Base-by-base conservation (phyloP, 192 early-diverging fungal genomes). In the Lunasporangiospora selenospora region DNA sequence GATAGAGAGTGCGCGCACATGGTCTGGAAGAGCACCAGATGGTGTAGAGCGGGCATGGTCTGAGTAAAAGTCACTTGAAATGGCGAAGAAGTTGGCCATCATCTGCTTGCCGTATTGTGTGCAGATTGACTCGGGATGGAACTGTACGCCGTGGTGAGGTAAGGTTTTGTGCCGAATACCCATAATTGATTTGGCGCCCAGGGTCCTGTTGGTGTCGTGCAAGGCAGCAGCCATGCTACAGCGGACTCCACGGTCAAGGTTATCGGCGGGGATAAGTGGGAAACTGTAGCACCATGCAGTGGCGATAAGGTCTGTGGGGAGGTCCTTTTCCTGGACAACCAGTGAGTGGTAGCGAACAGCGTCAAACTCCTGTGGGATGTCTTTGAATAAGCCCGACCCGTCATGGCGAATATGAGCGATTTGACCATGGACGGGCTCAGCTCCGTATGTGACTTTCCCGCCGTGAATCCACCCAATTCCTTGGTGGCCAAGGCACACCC, bases 71-170 rank as follows among this genome's bases (percentile, higher is more conserved):
- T 67, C 19, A 2, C 32, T 18, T 0, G 89, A 82, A 49, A 89
- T 52, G 5, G 43, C 33, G 31, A 65, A 66, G 78, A 98, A 96
- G 76, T 97, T 98, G 9, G 53, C 26, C 30, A 95, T 63, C 60
- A 97, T 82, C 3, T 48, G 70, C 23, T 53, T 46, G 1, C 97
- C 97, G 58, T 85, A 78, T 53, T 93, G 88, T 0, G 95, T 91
- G 52, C 92, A 93, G 15, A 98, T 89, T 2, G 94, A 96, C 75
- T 98, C 97, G 8, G 97, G 97, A 61, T 98, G 97, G 67, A 97
- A 97, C 59, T 98, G 97, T 36, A 98, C 92, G 10, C 93, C 92
- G 78, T 87, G 94, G 10, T 96, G 73, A 29, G 93, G 94, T 18
- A 81, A 67, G 1, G 39, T 52, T 18, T 49, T 75, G 76, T 96